Conservation (phyloP, 768 basidiomycete species). For the Pleurotus eryngii region DNA sequence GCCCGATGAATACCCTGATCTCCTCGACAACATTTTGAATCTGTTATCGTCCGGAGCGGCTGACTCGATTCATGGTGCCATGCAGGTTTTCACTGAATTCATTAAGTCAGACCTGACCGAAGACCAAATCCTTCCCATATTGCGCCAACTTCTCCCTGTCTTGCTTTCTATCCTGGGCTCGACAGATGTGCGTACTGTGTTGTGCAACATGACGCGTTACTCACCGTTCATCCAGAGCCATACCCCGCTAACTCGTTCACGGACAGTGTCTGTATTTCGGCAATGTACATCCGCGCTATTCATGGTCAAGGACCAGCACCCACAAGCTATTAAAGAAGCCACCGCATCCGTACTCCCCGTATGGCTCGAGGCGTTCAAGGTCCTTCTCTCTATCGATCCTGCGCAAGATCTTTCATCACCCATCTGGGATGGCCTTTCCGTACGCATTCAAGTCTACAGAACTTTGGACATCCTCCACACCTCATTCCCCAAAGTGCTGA, state of each 20-base stretch:
- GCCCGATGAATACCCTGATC: slow-evolving; percentile 94
- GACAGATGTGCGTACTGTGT: slow-evolving; percentile 47
- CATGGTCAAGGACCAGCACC: slow-evolving; percentile 94
- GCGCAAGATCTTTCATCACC: slow-evolving; percentile 54
- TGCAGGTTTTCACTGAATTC: slow-evolving; percentile 95
- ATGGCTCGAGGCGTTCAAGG: slow-evolving; percentile 91
- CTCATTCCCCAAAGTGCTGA: slow-evolving; percentile 75
- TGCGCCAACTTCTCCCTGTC: slow-evolving; percentile 86
- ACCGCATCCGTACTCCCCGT: slow-evolving; percentile 75
- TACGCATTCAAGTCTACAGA: slow-evolving; percentile 86
- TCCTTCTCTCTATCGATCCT: slow-evolving; percentile 65
- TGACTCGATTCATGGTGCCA: slow-evolving; percentile 86
- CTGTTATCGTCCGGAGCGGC: slow-evolving; percentile 73
- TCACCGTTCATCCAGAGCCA: slow-evolving; percentile 44
- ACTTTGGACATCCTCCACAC: slow-evolving; percentile 77
- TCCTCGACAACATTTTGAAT: slow-evolving; percentile 71
- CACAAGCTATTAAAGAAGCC: slow-evolving; percentile 82
- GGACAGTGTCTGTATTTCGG: slow-evolving; percentile 83
- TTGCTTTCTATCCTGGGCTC: slow-evolving; percentile 78
- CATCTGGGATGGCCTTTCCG: slow-evolving; percentile 79
- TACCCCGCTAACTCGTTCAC: slow-evolving; percentile 76
- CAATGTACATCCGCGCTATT: slow-evolving; percentile 88
- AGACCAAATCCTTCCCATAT: slow-evolving; percentile 89
- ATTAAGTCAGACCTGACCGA: slow-evolving; percentile 90
- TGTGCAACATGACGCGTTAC: not conserved